A percentile compares a stretch with the other conserved stretches of the same genome.
These are phyloP conservation scores for Acephala macrosclerotiorum DNA, from an alignment of 2,329 filamentous ascomycete species.

Conservation along the genomic window DNA sequence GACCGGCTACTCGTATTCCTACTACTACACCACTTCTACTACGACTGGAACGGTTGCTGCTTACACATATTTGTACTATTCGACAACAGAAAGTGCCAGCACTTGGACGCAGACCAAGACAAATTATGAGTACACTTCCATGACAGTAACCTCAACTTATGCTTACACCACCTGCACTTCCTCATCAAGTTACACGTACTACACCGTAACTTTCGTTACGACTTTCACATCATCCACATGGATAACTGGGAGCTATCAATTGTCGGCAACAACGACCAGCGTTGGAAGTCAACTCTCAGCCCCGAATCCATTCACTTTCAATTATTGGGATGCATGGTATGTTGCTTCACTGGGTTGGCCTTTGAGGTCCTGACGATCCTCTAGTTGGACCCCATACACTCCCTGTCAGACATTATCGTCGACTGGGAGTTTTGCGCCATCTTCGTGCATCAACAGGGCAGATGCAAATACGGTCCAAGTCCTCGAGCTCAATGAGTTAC, in stretches of 20 bases:
- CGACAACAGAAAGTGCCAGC: not conserved
- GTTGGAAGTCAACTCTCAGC: not conserved
- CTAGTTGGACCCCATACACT: not conserved
- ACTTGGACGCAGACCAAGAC: not conserved
- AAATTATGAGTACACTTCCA: not conserved
- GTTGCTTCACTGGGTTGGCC: not conserved
- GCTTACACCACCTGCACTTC: not conserved
- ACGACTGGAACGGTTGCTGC: not conserved
- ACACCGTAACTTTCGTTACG: not conserved
- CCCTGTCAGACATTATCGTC: not conserved
- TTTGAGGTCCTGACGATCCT: not conserved
- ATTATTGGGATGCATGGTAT: not conserved
- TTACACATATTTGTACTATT: not conserved
- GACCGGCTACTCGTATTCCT: not conserved
- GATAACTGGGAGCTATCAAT: not conserved
- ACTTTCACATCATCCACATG: not conserved
- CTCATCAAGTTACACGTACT: not conserved
- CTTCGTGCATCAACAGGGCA: not conserved
- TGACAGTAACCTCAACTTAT: not conserved
- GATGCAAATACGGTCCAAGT: not conserved
- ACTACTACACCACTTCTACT: not conserved
- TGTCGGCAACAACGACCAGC: not conserved
- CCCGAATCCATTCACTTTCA: not conserved
- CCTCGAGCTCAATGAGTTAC: not conserved
- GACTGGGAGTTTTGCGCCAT: not conserved